Percentiles rank a stretch among this genome's conserved stretches.
These are phyloP conservation scores for Xylariaceae sp. DNA, from an alignment of 2,329 filamentous ascomycete species.

Conservation along the genomic window DNA sequence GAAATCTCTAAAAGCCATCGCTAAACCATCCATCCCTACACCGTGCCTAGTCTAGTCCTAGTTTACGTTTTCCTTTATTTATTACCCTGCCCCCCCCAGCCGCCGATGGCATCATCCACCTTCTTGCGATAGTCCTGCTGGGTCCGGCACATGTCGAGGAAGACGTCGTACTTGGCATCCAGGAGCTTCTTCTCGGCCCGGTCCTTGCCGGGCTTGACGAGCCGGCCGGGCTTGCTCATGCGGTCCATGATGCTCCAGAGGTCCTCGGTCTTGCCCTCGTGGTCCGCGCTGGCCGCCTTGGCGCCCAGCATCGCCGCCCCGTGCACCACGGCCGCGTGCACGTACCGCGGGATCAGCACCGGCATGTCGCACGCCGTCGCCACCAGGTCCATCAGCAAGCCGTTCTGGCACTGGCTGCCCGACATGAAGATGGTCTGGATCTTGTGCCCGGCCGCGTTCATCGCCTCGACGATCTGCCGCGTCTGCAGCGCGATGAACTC, in stretches of 20 bases:
- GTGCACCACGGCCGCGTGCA: conserved; percentile 92
- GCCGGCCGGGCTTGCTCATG: conserved; percentile 88
- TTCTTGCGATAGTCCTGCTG: conserved; percentile 77
- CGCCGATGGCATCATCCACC: conserved; percentile 59
- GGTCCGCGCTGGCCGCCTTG: conserved; percentile 84
- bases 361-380: conserved; percentile 89
- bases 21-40: too few relatives aligned
- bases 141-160: conserved; percentile 82
- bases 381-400: conserved; percentile 83
- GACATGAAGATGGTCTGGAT: conserved; percentile 98
- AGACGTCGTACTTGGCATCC: conserved; percentile 89
- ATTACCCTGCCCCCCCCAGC: conserved; percentile 27
- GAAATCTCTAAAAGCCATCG: too few relatives aligned
- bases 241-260: conserved; percentile 97
- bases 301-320: conserved; percentile 98
- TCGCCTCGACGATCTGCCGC: conserved; percentile 85
- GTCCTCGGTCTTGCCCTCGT: conserved; percentile 72
- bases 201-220: conserved; percentile 70
- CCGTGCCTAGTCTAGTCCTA: too few relatives aligned
- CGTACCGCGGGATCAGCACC: conserved; percentile 87
- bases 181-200: conserved; percentile 71
- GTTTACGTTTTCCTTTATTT: conserved; percentile 1
- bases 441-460: conserved; percentile 84
- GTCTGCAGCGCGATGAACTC: conserved; percentile 98
- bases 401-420: conserved; percentile 94